Evolutionary conservation across 2,329 filamentous ascomycete genomes (phyloP).

Genomic region (Penicillium oxalicum): DNA sequence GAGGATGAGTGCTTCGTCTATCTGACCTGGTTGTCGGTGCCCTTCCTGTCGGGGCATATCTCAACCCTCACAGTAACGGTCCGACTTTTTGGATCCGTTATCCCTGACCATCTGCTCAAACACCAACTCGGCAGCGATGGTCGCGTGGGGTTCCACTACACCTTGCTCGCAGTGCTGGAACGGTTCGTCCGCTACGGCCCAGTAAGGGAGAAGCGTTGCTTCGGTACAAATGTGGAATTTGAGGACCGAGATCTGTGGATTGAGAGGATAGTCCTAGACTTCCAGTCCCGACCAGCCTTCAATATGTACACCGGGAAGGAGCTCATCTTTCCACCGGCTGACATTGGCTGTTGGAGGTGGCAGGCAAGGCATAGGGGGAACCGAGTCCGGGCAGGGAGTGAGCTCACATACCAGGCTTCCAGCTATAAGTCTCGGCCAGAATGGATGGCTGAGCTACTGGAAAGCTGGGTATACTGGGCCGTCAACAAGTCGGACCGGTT

Average conservation of each 20-base stretch:
- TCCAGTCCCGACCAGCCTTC: background rate
- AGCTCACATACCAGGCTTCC: no score
- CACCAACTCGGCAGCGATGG: constrained; percentile 3
- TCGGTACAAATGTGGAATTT: background rate
- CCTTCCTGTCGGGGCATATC: background rate
- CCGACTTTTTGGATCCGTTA: background rate
- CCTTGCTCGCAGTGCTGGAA: constrained; percentile 12
- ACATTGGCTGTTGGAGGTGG: no score
- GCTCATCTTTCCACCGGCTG: no score
- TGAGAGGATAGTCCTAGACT: background rate
- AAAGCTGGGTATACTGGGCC: no score
- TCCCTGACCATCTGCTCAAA: background rate
- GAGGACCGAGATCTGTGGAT: background rate
- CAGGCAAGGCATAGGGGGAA: no score
- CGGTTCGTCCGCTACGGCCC: constrained; percentile 13
- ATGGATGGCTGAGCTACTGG: no score
- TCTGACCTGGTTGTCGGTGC: background rate
- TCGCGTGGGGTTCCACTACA: constrained; percentile 8
- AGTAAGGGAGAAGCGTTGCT: constrained; percentile 2
- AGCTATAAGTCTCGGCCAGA: no score
- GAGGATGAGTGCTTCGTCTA: background rate
- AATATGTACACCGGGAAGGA: no score
- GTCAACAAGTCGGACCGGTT: no score
- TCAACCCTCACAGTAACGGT: background rate
- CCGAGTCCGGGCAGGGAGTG: no score